Evolutionary conservation across 305 asterid genomes (phyloP).

Genomic region (Euphrasia arctica): DNA sequence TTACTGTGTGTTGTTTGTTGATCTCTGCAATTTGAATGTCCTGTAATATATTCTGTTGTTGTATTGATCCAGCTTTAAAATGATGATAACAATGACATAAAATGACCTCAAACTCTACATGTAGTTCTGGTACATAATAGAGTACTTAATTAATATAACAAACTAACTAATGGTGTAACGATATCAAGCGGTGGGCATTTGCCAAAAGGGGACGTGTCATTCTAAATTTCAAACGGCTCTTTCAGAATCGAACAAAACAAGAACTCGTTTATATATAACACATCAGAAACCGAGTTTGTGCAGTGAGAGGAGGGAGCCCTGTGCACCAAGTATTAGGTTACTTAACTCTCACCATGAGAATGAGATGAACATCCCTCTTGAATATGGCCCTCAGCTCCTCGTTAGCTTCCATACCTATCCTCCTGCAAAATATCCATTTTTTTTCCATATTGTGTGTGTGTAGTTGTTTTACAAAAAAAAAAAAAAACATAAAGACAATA

Average conservation of each 20-base stretch:
- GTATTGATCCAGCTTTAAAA: not conserved
- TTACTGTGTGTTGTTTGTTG: not conserved
- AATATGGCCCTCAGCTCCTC: conserved; percentile 87
- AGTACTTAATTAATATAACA: not conserved
- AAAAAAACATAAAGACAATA: not conserved
- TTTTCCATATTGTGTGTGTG: not conserved
- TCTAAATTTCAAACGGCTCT: not conserved
- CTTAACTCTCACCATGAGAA: conserved; percentile 78
- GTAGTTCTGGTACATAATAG: not conserved
- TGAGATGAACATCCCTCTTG: conserved; percentile 78
- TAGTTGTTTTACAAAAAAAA: not conserved
- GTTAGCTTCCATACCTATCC: conserved; percentile 91
- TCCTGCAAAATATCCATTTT: conserved; percentile 34
- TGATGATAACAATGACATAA: no score
- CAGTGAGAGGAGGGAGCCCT: not conserved
- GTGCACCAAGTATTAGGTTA: conserved; percentile 19
- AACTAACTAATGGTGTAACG: not conserved
- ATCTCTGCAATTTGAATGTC: not conserved
- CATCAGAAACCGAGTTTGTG: not conserved
- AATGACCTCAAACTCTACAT: not conserved
- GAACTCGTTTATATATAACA: not conserved
- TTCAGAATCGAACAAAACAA: not conserved
- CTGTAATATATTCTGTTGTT: not conserved
- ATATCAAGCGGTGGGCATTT: not conserved
- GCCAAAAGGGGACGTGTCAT: not conserved